Percentiles rank a stretch among this genome's conserved stretches.
These are phyloP conservation scores for Geoglossum cookeanum DNA, from an alignment of 2,329 filamentous ascomycete species.

Conservation along the genomic window DNA sequence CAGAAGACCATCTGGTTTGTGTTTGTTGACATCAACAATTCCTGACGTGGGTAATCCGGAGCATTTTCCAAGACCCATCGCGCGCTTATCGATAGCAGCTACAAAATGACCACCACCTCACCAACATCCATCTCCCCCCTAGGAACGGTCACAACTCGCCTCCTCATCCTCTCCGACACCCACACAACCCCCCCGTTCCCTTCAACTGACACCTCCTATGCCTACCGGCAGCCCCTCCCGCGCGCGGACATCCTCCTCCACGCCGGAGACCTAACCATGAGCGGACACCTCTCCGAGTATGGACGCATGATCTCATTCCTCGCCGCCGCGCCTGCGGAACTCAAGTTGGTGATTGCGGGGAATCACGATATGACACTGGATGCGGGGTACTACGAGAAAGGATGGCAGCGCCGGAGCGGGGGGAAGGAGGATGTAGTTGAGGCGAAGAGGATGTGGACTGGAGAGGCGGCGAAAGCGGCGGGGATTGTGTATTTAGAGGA, in stretches of 20 bases:
- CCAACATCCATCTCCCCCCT: not conserved
- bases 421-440: constrained; percentile 10
- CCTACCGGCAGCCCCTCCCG: constrained; percentile 27
- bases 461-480: constrained; percentile 22
- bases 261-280: constrained; percentile 37
- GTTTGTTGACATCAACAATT: too few species aligned
- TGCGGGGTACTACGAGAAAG: constrained; percentile 24
- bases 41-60: too few species aligned
- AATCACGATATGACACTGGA: constrained; percentile 44
- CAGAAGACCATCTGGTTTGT: too few species aligned
- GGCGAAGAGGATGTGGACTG: constrained; percentile 28
- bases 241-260: constrained; percentile 35
- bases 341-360: constrained; percentile 43
- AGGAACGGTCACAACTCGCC: constrained; percentile 19
- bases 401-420: constrained; percentile 9
- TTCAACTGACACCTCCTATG: constrained; percentile 9
- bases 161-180: constrained; percentile 25
- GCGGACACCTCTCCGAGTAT: constrained; percentile 30
- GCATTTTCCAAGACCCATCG: not conserved
- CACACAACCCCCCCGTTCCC: constrained; percentile 17
- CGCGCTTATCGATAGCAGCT: not conserved
- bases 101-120: not conserved
- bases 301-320: constrained; percentile 28
- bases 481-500: constrained; percentile 38
- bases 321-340: constrained; percentile 27